These are phyloP conservation scores for Samsoniella hepiali DNA, from an alignment of 2,329 filamentous ascomycete species.

Conservation along the genomic window DNA sequence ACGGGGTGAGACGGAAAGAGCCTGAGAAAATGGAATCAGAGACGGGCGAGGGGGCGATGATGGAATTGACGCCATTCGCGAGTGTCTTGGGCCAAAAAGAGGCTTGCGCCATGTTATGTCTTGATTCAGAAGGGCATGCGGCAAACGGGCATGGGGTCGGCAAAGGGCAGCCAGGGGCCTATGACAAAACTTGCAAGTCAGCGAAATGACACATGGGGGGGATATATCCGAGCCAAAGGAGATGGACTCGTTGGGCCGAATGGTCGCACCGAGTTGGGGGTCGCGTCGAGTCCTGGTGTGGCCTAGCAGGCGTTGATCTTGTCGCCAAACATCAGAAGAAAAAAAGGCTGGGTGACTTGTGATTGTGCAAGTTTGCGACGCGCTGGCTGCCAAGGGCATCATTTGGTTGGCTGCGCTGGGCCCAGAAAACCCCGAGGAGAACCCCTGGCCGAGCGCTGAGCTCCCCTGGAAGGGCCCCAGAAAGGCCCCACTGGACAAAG, in stretches of 20 bases:
- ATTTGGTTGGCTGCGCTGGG: not conserved
- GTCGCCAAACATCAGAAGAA: not conserved
- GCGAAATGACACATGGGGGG: not conserved
- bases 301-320: not conserved
- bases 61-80: not conserved
- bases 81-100: constrained; percentile 5
- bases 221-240: not conserved
- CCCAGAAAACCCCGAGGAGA: not conserved
- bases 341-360: not conserved
- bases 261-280: not conserved
- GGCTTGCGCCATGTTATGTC: constrained; percentile 8
- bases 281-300: not conserved
- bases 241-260: not conserved
- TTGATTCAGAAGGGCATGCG: not conserved
- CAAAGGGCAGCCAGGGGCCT: not conserved
- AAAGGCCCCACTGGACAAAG: not conserved
- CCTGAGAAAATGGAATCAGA: not conserved
- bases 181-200: too few relatives aligned
- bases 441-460: not conserved
- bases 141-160: not conserved
- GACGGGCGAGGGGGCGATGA: not conserved
- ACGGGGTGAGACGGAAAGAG: not conserved
- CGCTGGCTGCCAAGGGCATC: too few relatives aligned
- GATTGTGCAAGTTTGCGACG: not conserved
- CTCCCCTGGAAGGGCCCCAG: not conserved